These are phyloP conservation scores for Uromyces viciae-fabae DNA, from an alignment of 1,284 basidiomycete genomes.

Conservation along the genomic window DNA sequence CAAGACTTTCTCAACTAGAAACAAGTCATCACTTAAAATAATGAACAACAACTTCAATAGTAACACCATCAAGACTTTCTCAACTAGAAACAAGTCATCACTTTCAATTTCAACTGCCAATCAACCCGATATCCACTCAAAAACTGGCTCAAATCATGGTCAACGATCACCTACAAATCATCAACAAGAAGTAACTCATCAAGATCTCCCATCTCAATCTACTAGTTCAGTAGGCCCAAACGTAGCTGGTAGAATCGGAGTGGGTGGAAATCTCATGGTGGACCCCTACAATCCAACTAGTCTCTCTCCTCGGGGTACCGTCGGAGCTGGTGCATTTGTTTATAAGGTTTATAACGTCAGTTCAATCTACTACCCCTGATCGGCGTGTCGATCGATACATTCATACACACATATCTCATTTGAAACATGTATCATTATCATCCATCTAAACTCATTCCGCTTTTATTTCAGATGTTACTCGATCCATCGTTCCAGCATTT, in stretches of 20 bases:
- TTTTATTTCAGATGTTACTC: conserved; percentile 41
- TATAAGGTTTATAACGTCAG: conserved; percentile 47
- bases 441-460: background rate
- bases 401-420: background rate
- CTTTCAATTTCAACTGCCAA: background rate
- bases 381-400: background rate
- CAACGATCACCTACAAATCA: background rate
- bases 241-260: conserved; percentile 22
- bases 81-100: background rate
- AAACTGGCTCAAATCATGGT: background rate
- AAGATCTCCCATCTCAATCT: background rate
- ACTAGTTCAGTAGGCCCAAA: conserved; percentile 9
- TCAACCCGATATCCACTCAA: background rate
- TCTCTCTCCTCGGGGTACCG: conserved; percentile 3
- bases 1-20: background rate
- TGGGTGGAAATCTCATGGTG: conserved; percentile 32
- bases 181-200: background rate
- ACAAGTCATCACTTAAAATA: background rate
- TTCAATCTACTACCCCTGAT: background rate
- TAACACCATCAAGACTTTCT: background rate
- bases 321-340: conserved; percentile 46
- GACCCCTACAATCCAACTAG: conserved; percentile 11
- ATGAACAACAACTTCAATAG: background rate
- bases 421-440: background rate
- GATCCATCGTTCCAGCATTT: conserved; percentile 46